Percentiles rank a stretch among this genome's conserved stretches.
These are phyloP conservation scores for Xylaria telfairii DNA, from an alignment of 495 filamentous ascomycete genomes.

Conservation along the genomic window DNA sequence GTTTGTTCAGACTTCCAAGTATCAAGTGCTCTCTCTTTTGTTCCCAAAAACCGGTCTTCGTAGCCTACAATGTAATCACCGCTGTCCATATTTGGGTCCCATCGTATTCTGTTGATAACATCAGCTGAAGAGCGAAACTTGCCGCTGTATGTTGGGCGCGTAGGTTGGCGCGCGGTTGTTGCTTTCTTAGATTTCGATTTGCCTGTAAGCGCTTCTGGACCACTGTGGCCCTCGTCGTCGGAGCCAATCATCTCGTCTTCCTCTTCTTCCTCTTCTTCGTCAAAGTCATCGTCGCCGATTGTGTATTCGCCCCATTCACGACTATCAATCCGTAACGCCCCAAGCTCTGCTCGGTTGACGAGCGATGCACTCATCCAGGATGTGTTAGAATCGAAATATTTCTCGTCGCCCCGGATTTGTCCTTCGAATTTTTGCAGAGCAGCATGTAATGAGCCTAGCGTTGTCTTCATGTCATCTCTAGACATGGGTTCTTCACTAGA, in stretches of 20 bases:
- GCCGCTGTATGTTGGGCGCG: constrained; percentile 29
- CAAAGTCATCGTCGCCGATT: constrained; percentile 44
- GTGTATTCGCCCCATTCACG: constrained; percentile 57
- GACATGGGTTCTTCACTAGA: constrained; percentile 16
- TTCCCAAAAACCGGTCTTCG: constrained; percentile 73
- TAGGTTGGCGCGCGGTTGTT: constrained; percentile 10
- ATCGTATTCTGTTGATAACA: constrained; percentile 74
- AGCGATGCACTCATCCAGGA: constrained; percentile 56
- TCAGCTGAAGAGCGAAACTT: constrained; percentile 60
- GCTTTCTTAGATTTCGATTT: constrained; percentile 28
- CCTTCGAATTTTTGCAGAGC: constrained; percentile 55
- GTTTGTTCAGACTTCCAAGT: constrained; percentile 78
- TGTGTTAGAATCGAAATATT: constrained; percentile 53
- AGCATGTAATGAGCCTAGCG: constrained; percentile 43
- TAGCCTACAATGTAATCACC: constrained; percentile 76
- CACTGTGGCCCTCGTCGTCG: constrained; percentile 32
- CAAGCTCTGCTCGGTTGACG: constrained; percentile 45
- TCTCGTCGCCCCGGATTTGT: constrained; percentile 50
- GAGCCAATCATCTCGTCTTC: constrained; percentile 32
- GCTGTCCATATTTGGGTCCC: constrained; percentile 68
- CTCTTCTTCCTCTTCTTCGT: constrained; percentile 36
- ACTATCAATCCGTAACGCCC: constrained; percentile 48
- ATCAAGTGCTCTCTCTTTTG: constrained; percentile 65
- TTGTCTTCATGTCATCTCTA: constrained; percentile 41
- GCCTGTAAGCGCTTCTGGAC: neutral